Evolutionary conservation across 2,329 filamentous ascomycete species (phyloP).

Genomic region (Eutypella sp.): DNA sequence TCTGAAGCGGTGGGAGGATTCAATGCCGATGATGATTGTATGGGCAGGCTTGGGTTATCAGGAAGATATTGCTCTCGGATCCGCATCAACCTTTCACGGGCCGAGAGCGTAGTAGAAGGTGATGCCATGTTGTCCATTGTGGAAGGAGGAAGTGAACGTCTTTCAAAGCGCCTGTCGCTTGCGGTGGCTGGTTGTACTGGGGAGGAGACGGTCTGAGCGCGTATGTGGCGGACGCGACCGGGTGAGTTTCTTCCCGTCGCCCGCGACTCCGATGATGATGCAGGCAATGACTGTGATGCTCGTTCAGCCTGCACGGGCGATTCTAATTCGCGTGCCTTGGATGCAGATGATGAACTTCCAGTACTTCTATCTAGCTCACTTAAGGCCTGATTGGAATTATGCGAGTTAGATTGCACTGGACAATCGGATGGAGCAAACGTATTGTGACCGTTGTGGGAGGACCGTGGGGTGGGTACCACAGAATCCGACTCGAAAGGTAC

Average conservation of each 20-base stretch:
- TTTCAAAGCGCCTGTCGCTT: not conserved
- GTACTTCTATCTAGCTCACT: conserved; percentile 22
- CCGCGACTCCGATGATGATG: too few species aligned
- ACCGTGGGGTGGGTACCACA: too few species aligned
- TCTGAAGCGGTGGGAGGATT: conserved; percentile 1
- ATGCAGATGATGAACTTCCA: conserved; percentile 16
- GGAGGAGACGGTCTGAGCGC: not conserved
- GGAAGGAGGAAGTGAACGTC: conserved; percentile 3
- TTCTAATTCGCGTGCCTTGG: conserved; percentile 5
- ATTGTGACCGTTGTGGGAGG: conserved; percentile 1
- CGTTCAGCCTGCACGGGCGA: conserved; percentile 1
- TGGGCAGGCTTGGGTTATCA: too few species aligned
- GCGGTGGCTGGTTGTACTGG: not conserved
- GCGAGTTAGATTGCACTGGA: conserved; percentile 9
- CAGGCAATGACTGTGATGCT: conserved; percentile 1
- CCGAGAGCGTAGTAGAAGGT: conserved; percentile 11
- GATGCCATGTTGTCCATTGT: conserved; percentile 17
- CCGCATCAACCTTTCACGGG: conserved; percentile 19
- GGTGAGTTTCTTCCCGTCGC: too few species aligned
- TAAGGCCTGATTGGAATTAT: conserved; percentile 20
- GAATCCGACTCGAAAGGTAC: too few species aligned
- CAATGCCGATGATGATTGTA: not conserved
- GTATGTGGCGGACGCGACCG: too few species aligned
- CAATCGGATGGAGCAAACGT: too few species aligned
- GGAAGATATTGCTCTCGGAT: conserved; percentile 17